Percentiles rank a stretch among this genome's conserved stretches.
Conservation (phyloP, 768 basidiomycete genomes). For the Mycena metata region DNA sequence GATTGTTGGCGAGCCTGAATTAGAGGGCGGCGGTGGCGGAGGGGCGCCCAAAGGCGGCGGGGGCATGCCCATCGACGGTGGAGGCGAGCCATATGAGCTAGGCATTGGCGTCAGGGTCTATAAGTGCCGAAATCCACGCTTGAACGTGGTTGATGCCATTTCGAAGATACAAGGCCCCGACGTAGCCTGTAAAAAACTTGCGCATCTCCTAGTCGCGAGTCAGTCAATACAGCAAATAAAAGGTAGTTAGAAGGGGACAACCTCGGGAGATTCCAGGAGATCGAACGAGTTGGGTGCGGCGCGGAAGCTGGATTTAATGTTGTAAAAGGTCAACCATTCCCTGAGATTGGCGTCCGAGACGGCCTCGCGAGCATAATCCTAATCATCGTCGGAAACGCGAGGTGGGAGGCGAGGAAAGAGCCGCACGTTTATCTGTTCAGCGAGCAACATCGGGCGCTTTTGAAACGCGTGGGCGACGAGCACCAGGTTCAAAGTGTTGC, state of each 20-base stretch:
- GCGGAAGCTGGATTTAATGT: conserved; percentile 67
- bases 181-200: conserved; percentile 69
- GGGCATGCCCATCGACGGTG: conserved; percentile 21
- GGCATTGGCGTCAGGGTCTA: conserved; percentile 60
- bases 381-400: not conserved
- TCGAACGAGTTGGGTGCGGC: conserved; percentile 55
- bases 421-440: conserved; percentile 61
- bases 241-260: conserved; percentile 31
- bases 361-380: conserved; percentile 46
- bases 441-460: conserved; percentile 57
- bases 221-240: conserved; percentile 14
- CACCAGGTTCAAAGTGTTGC: conserved; percentile 63
- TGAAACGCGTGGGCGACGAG: conserved; percentile 65
- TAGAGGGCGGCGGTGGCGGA: conserved; percentile 46
- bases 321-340: conserved; percentile 66
- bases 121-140: conserved; percentile 69
- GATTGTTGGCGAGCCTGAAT: conserved; percentile 69
- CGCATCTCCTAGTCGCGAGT: conserved; percentile 62
- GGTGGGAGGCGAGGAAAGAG: not conserved
- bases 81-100: conserved; percentile 36
- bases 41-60: conserved; percentile 22
- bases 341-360: conserved; percentile 57
- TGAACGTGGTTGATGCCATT: conserved; percentile 64
- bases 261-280: conserved; percentile 53
- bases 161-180: conserved; percentile 76